Evolutionary conservation across 2,329 filamentous ascomycete species (phyloP).

Genomic region (Phialophora verrucosa): DNA sequence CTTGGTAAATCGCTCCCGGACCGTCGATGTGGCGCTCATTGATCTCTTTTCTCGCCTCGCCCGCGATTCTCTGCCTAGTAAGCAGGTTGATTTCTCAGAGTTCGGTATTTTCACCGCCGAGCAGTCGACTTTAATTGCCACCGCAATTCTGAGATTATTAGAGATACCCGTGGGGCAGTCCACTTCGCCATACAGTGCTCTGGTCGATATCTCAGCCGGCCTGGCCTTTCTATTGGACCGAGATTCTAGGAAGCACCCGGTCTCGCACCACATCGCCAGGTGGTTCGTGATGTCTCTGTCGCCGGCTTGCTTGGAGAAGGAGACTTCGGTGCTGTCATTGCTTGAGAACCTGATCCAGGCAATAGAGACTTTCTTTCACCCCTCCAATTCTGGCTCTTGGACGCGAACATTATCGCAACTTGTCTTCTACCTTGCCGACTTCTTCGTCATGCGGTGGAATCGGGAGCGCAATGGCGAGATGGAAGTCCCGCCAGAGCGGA

Average conservation of each 20-base stretch:
- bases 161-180: slow-evolving; percentile 97
- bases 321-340: slow-evolving; percentile 79
- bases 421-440: slow-evolving; percentile 89
- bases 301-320: slow-evolving; percentile 75
- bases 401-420: slow-evolving; percentile 88
- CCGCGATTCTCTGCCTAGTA: slow-evolving; percentile 76
- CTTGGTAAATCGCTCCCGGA: slow-evolving; percentile 84
- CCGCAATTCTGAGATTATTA: slow-evolving; percentile 82
- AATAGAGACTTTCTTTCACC: slow-evolving; percentile 98
- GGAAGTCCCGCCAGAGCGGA: slow-evolving; percentile 79
- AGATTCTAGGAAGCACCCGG: slow-evolving; percentile 90
- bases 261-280: slow-evolving; percentile 87
- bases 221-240: slow-evolving; percentile 86
- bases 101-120: slow-evolving; percentile 91
- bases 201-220: slow-evolving; percentile 81
- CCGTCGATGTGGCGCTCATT: slow-evolving; percentile 83
- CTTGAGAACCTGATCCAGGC: slow-evolving; percentile 92
- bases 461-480: slow-evolving; percentile 91
- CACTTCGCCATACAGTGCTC: slow-evolving; percentile 82
- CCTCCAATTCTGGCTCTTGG: slow-evolving; percentile 93
- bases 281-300: slow-evolving; percentile 95
- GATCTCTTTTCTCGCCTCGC: slow-evolving; percentile 88
- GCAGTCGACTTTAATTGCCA: slow-evolving; percentile 92
- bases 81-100: slow-evolving; percentile 78
- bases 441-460: slow-evolving; percentile 98